phyloP scores from a whole-genome alignment of 192 early-diverging fungal genomes.

The Pecoramyces ruminantium region DNA sequence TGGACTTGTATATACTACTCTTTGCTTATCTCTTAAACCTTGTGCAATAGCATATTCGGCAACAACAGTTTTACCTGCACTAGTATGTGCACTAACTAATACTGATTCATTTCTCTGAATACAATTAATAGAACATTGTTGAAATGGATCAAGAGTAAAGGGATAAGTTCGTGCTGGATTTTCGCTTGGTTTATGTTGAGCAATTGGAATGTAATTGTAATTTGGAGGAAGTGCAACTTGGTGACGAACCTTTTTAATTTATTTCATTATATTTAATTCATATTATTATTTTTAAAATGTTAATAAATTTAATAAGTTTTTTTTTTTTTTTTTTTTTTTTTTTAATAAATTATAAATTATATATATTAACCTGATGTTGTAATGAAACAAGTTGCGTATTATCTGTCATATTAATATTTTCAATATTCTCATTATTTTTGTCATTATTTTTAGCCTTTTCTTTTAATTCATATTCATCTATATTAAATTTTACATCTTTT shows the following conservation, averaged over 20 bases:
- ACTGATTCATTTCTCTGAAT: constrained; percentile 87
- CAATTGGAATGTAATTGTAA: constrained; percentile 72
- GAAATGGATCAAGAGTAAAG: constrained; percentile 91
- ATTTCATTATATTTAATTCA: too few species aligned
- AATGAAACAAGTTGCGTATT: constrained; percentile 11
- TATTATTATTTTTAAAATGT: too few species aligned
- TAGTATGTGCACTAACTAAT: constrained; percentile 89
- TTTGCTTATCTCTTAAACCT: constrained; percentile 67
- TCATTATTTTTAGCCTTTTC: constrained; percentile 17
- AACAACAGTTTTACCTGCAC: constrained; percentile 94
- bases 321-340: too few species aligned
- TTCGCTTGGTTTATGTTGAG: constrained; percentile 61
- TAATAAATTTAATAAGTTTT: too few species aligned
- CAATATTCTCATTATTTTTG: constrained; percentile 7
- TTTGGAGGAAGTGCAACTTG: constrained; percentile 81
- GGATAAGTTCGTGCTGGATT: constrained; percentile 75
- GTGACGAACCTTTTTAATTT: constrained; percentile 75
- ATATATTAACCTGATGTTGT: constrained; percentile 3
- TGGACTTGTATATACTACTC: constrained; percentile 91
- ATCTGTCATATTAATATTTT: constrained; percentile 6
- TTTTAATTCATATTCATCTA: constrained; percentile 25
- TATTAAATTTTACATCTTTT: constrained; percentile 43
- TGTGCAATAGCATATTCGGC: constrained; percentile 98
- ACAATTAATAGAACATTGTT: constrained; percentile 66
- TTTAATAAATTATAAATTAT: not conserved